Conservation (phyloP, 2,329 filamentous ascomycete species). For the Nemania serpens region DNA sequence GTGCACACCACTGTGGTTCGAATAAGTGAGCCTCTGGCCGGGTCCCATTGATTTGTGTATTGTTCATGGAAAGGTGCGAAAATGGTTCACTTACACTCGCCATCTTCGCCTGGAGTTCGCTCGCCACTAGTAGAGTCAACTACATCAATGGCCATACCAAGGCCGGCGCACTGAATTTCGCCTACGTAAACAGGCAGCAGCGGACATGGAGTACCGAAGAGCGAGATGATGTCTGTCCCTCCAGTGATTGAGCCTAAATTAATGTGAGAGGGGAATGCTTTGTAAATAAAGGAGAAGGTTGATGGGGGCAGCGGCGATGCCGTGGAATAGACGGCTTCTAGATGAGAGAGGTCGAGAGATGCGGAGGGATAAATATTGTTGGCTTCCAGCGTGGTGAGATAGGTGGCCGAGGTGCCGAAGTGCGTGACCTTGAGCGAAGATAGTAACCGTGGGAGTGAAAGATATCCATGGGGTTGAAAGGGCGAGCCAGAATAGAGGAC, state of each 20-base stretch:
- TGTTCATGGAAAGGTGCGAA: too few relatives aligned
- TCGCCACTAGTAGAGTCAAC: conserved; percentile 63
- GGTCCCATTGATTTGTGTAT: background rate
- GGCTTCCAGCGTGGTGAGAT: conserved; percentile 88
- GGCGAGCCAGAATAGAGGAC: conserved; percentile 93
- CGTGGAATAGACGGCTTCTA: conserved; percentile 91
- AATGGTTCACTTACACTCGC: conserved; percentile 56
- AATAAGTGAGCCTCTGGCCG: background rate
- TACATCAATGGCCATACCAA: conserved; percentile 76
- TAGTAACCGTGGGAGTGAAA: conserved; percentile 82
- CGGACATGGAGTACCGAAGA: conserved; percentile 86
- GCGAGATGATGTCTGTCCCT: conserved; percentile 93
- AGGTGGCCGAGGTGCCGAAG: conserved; percentile 94
- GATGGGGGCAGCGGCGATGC: conserved; percentile 91
- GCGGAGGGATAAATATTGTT: conserved; percentile 65
- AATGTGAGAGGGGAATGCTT: conserved; percentile 76
- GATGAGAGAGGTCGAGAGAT: conserved; percentile 61
- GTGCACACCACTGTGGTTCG: conserved; percentile 69
- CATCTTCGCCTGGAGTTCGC: conserved; percentile 67
- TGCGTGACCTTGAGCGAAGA: conserved; percentile 83
- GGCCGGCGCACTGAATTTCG: conserved; percentile 76
- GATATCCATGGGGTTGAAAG: conserved; percentile 77
- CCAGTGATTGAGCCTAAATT: conserved; percentile 94
- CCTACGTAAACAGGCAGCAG: conserved; percentile 73
- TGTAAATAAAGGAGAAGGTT: conserved; percentile 89